Base-by-base conservation (phyloP, 495 filamentous ascomycete genomes). In the Clohesyomyces aquaticus region DNA sequence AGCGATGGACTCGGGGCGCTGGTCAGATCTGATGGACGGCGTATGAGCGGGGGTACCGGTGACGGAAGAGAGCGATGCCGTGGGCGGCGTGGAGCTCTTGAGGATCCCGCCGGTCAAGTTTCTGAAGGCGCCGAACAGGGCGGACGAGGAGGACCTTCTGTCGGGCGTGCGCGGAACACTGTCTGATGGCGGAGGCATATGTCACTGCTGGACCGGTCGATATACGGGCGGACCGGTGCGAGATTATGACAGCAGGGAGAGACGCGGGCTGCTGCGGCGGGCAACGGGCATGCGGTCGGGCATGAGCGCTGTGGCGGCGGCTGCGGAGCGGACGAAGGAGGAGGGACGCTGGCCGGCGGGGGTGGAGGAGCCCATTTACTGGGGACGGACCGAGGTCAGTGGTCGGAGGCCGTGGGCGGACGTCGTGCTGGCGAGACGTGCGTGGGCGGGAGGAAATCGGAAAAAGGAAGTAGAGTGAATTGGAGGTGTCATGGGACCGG, bases 111-210 rank as follows among this genome's bases (percentile, higher is more conserved):
- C 45, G 0, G 70, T 68, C 28, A 72, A 59, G 43, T 41, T 50
- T 21, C 70, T 49, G 61, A 72, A 70, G 27, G 66, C 63, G 43
- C 54, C 59, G 22, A 70, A 56, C 16, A 72, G 59, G 22, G 63
- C 48, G 22, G 56, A 65, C 32, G 67, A 67, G 1, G 70, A 72
- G 22, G 67, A 50, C n/a, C 54, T 51, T 35, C 62, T 45, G 14
- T 72, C 63, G 21, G 70, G 70, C 43, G 70, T 70, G 25, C 55
- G 59, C 18, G 70, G 70, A n/a, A 55, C 55, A 66, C 64, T 22
- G 18, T 43, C 56, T 26, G 61, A 41, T 10, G 62, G 47, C 41
- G 67, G 67, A 72, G 67, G 67, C 70, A 72, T 70, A 49, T 51
- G 61, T 63, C 38, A 21, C 48, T 8, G 43, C 43, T 4, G 43